Conservation (phyloP, 805 yeast genomes). For the Metschnikowia aberdeeniae region DNA sequence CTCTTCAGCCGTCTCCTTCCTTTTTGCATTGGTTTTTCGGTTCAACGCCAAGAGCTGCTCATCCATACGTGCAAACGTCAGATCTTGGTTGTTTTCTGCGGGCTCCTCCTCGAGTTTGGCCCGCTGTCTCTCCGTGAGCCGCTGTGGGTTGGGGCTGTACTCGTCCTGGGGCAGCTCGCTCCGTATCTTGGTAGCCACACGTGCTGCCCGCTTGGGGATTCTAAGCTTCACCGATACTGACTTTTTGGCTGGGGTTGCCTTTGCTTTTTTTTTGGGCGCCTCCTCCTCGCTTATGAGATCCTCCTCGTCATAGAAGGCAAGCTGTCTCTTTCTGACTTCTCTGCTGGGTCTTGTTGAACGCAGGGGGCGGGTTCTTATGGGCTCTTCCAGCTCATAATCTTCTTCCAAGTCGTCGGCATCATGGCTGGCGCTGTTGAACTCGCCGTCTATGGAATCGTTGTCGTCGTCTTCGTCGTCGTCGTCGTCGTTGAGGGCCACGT, state of each 20-base stretch:
- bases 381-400: conserved; percentile 9
- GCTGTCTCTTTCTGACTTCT: conserved; percentile 34
- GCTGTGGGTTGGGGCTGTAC: conserved; percentile 43
- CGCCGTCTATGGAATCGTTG: conserved; percentile 9
- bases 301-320: conserved; percentile 37
- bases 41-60: conserved; percentile 21
- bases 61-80: conserved; percentile 28
- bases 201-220: conserved; percentile 11
- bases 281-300: conserved; percentile 28
- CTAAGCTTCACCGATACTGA: conserved; percentile 13
- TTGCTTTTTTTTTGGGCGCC: conserved; percentile 5
- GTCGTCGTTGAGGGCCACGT: conserved; percentile 12
- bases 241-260: conserved; percentile 15
- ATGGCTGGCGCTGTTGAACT: conserved; percentile 1
- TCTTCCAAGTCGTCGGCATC: conserved; percentile 11
- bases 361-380: conserved; percentile 8
- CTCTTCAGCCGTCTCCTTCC: conserved; percentile 77
- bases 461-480: conserved; percentile 10
- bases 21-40: conserved; percentile 43
- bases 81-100: conserved; percentile 15
- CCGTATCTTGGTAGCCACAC: conserved; percentile 4
- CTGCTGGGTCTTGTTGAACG: conserved; percentile 16
- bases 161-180: conserved; percentile 36
- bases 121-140: conserved; percentile 56
- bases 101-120: conserved; percentile 36